A percentile compares a stretch with the other conserved stretches of the same genome.
Evolutionary conservation across 176 grass and related monocot genomes (phyloP).

Genomic region (Bonia amplexicaulis): DNA sequence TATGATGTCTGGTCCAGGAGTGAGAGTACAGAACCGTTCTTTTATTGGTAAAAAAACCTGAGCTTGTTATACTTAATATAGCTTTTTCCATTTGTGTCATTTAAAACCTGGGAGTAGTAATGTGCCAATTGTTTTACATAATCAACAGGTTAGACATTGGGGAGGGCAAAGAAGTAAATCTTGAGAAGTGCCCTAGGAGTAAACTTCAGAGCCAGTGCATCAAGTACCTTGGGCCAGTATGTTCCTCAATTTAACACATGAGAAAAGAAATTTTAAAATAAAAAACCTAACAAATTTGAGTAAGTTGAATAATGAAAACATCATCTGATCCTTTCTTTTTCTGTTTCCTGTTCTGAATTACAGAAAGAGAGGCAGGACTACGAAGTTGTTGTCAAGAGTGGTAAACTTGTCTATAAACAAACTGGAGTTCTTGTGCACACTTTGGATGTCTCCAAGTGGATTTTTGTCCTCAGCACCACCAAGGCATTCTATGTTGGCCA

Average conservation of each 20-base stretch:
- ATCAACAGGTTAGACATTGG: conserved; percentile 86
- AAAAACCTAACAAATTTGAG: not conserved
- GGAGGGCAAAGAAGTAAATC: conserved; percentile 89
- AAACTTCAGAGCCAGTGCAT: conserved; percentile 89
- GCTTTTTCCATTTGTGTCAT: not conserved
- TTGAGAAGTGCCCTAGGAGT: conserved; percentile 73
- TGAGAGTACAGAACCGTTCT: conserved; percentile 85
- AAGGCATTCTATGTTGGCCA: conserved; percentile 75
- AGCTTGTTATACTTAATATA: not conserved
- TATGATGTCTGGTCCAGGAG: conserved; percentile 85
- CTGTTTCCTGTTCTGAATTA: conserved; percentile 24
- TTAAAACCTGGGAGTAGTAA: not conserved
- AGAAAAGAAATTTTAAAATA: not conserved
- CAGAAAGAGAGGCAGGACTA: conserved; percentile 84
- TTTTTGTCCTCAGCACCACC: conserved; percentile 79
- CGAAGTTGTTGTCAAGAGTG: conserved; percentile 64
- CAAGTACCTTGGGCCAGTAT: conserved; percentile 91
- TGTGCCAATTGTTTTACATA: not conserved
- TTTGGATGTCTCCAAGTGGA: conserved; percentile 77
- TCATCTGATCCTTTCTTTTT: not conserved
- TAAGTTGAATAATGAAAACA: not conserved
- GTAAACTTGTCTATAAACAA: conserved; percentile 61
- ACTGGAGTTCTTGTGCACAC: conserved; percentile 54
- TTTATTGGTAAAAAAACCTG: conserved; percentile 63
- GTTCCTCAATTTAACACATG: not conserved